Percentiles rank a stretch among this genome's conserved stretches.
Evolutionary conservation across 2,329 filamentous ascomycete genomes (phyloP).

Genomic region (Periconia sp.): DNA sequence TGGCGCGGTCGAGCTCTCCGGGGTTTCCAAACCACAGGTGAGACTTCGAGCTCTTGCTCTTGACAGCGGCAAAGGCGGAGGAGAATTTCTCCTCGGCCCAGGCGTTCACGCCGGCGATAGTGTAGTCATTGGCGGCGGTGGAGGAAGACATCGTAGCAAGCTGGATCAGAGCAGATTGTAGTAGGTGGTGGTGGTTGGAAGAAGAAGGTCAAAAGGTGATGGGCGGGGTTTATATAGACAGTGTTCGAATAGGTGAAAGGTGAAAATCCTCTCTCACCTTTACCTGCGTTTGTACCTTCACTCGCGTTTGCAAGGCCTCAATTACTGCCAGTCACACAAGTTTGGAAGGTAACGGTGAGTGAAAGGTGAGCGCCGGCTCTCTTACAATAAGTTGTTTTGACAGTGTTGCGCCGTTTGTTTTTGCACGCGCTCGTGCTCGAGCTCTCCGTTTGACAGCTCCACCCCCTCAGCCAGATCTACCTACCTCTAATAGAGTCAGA

Average conservation of each 20-base stretch:
- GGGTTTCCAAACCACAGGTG: neutral
- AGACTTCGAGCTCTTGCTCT: neutral
- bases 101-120: neutral
- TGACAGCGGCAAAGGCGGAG: neutral
- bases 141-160: neutral
- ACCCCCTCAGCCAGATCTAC: neutral
- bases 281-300: neutral
- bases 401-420: neutral
- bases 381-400: neutral
- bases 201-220: neutral
- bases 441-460: neutral
- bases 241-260: neutral
- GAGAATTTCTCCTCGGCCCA: neutral
- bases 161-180: neutral
- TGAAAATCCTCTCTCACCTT: neutral
- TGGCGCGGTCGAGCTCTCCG: neutral
- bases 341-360: neutral
- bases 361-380: neutral
- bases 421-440: neutral
- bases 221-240: neutral
- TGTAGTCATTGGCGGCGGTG: neutral
- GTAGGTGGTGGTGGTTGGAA: neutral
- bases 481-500: neutral
- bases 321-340: neutral
- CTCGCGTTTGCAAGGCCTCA: neutral